Evolutionary conservation across 2,329 filamentous ascomycete genomes (phyloP).

Genomic region (Pezicula rhizophila): DNA sequence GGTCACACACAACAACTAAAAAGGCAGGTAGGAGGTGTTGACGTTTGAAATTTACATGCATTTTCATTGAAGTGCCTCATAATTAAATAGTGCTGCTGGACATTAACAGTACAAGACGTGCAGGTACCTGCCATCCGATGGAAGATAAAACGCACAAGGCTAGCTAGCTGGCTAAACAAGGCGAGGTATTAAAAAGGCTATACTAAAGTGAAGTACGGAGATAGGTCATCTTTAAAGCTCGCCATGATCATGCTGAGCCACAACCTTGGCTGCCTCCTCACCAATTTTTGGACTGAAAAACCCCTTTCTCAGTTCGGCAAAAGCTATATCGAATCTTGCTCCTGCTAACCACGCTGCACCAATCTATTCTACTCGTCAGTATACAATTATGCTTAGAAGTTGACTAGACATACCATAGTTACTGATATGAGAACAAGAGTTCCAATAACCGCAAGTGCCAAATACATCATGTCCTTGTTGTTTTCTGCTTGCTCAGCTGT

Average conservation of each 20-base stretch:
- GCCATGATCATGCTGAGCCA: conserved; percentile 20
- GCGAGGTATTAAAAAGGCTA: not conserved
- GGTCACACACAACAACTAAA: too few relatives aligned
- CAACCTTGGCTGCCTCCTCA: conserved; percentile 17
- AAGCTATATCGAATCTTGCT: conserved; percentile 72
- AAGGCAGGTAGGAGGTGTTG: too few relatives aligned
- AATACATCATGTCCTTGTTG: conserved; percentile 49
- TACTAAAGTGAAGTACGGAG: conserved; percentile 3
- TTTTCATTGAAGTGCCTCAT: not conserved
- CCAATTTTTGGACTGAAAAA: conserved; percentile 29
- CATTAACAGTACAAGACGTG: not conserved
- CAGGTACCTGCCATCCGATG: not conserved
- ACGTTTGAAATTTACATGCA: too few relatives aligned
- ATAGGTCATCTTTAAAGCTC: conserved; percentile 14
- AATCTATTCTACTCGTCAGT: conserved; percentile 46
- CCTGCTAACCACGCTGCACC: conserved; percentile 73
- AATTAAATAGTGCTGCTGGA: not conserved
- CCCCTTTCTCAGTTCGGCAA: conserved; percentile 44
- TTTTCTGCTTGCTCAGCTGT: conserved; percentile 49
- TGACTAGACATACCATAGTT: conserved; percentile 62
- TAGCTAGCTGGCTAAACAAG: not conserved
- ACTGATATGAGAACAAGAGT: conserved; percentile 67
- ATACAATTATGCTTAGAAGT: not conserved
- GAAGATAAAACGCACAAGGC: not conserved
- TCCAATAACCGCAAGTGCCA: conserved; percentile 59